phyloP scores from a whole-genome alignment of 257 asterid species.

The Jacaranda copaia region DNA sequence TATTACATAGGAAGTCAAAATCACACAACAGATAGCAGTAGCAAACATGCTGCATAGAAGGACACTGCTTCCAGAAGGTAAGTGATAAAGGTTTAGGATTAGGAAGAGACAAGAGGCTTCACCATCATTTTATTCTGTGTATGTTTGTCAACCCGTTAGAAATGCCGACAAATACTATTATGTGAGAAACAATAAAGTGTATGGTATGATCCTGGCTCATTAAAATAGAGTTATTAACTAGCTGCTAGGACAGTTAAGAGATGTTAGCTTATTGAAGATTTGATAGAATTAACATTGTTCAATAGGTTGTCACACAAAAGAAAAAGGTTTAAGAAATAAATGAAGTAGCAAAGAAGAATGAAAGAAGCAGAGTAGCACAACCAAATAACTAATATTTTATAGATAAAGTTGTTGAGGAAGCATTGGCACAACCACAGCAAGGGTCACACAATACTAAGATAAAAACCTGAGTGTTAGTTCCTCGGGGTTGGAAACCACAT shows the following conservation, averaged over 20 bases:
- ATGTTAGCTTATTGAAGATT: not conserved
- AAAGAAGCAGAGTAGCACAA: not conserved
- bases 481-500: conserved; percentile 99
- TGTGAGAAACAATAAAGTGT: not conserved
- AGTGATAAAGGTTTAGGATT: not conserved
- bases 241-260: not conserved
- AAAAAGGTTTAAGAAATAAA: not conserved
- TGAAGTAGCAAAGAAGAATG: not conserved
- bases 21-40: not conserved
- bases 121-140: not conserved
- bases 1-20: not conserved
- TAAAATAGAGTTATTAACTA: not conserved
- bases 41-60: not conserved
- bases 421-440: not conserved
- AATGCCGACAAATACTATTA: not conserved
- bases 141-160: not conserved
- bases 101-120: not conserved
- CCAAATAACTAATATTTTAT: not conserved
- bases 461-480: conserved; percentile 92
- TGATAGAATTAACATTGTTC: not conserved
- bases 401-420: not conserved
- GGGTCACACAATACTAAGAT: not conserved
- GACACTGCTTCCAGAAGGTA: not conserved
- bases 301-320: not conserved
- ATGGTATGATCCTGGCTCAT: not conserved